Evolutionary conservation across 768 basidiomycete genomes (phyloP), one percentile per base, ranked within the genome.

Genomic region (Clitopilus passeckerianus): DNA sequence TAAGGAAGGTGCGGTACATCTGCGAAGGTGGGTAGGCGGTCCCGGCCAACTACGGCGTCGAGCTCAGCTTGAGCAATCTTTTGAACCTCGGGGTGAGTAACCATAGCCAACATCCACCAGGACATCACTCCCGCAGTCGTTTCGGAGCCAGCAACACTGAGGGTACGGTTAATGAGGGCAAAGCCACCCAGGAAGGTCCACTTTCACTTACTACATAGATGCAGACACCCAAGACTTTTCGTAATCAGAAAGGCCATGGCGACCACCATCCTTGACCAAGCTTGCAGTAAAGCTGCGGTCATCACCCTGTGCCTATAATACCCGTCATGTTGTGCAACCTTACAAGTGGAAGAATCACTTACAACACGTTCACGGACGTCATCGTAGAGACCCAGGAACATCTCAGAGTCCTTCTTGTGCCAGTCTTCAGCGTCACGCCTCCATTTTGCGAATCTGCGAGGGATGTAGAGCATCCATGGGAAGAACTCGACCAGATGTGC

Each of bases 401-500:
- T 56, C 5, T 43, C 34, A 6, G 53, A 35, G 41, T 63, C 58
- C n/a, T 61, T 60, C 6, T 23, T 33, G 54, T 56, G 60, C 62
- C 62, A 61, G 2, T 59, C 52, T 22, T 60, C 37, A 20, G 64
- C 66, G 4, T 60, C 53, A 10, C 53, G 57, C 27, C 64, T 67
- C 64, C 59, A 72, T 22, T 61, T 62, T 18, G 68, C 67, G 57
- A 74, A 56, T 58, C 56, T 64, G 7, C 57, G 23, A 2, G 74
- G 74, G 9, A 75, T 27, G 56, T 72, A 63, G 54, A 63, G 61
- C 68, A 76, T 66, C 66, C 68, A 72, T 1, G 72, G 63, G 53
- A 75, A 74, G 43, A 69, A 66, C 56, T 76, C 75, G 16, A 74
- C 74, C 22, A 71, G 33, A 60, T 71, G 67, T 12, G 67, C 65